Percentiles rank a stretch among this genome's conserved stretches.
Evolutionary conservation across 345 rosid genomes (phyloP).

Genomic region (Reutealis trisperma): DNA sequence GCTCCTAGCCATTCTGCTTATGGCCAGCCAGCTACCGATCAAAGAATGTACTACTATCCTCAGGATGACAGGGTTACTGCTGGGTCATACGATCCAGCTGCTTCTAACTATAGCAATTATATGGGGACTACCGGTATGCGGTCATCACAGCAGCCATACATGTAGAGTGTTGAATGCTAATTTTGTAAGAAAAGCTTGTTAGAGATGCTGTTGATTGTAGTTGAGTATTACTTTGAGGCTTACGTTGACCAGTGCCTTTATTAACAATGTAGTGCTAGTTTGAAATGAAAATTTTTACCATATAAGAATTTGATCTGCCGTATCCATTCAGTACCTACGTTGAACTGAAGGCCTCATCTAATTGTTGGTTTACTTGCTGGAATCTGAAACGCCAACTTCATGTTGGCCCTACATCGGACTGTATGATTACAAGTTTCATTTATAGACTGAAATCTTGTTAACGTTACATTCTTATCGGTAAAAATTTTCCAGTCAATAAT

Average conservation of each 20-base stretch:
- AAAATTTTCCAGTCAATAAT: too few species aligned
- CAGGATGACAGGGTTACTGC: constrained; percentile 33
- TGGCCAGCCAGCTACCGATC: constrained; percentile 45
- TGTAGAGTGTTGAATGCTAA: constrained; percentile 15
- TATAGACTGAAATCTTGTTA: too few species aligned
- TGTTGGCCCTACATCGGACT: too few species aligned
- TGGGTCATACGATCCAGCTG: constrained; percentile 28
- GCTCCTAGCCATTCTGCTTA: constrained; percentile 37
- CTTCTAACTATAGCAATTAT: constrained; percentile 33
- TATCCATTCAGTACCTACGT: background rate
- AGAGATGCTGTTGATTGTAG: constrained; percentile 1
- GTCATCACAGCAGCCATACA: constrained; percentile 40
- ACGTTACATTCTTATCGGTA: too few species aligned
- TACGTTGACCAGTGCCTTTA: background rate
- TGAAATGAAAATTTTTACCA: background rate
- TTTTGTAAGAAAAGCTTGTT: constrained; percentile 3
- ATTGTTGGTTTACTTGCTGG: background rate
- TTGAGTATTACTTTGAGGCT: background rate
- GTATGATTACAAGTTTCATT: too few species aligned
- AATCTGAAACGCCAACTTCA: background rate
- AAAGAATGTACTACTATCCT: constrained; percentile 41
- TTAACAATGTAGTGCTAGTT: background rate
- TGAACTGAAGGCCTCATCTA: background rate
- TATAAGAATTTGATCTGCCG: background rate
- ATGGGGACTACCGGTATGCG: constrained; percentile 32